Percentiles rank a stretch among this genome's conserved stretches.
These are phyloP conservation scores for Leccinum subgranulosum DNA, from an alignment of 768 basidiomycete species.

Conservation along the genomic window DNA sequence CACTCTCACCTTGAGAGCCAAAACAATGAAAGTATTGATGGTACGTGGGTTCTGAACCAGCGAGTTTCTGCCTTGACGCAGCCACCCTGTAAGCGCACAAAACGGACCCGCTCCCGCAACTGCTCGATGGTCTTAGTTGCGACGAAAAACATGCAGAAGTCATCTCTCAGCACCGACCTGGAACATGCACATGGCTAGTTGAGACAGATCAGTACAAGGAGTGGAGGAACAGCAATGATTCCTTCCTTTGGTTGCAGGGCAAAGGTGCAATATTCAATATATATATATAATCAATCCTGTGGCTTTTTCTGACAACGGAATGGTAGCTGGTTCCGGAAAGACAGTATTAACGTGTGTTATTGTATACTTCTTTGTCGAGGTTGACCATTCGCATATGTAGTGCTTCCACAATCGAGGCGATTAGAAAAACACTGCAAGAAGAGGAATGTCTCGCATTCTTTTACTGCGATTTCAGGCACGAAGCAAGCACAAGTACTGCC, in stretches of 20 bases:
- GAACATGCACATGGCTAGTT: conserved; percentile 7
- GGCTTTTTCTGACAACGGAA: neutral
- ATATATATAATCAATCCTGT: neutral
- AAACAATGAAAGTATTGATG: neutral
- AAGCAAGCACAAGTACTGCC: neutral
- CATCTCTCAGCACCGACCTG: neutral
- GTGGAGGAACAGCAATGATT: neutral
- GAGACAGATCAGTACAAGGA: neutral
- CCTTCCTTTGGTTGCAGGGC: conserved; percentile 8
- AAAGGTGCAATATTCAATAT: neutral
- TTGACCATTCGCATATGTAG: neutral
- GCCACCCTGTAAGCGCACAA: neutral
- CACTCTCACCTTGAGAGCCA: neutral
- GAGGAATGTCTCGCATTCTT: conserved; percentile 9
- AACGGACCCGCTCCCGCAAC: neutral
- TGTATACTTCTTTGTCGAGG: neutral
- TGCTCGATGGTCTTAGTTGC: conserved; percentile 1
- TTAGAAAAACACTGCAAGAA: neutral
- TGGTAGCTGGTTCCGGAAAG: conserved; percentile 17
- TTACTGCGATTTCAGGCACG: conserved; percentile 17
- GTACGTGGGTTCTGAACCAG: neutral
- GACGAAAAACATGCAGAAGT: neutral
- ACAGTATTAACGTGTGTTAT: conserved; percentile 10
- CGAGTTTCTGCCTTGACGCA: neutral
- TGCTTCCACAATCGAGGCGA: neutral